Percentiles rank a stretch among this genome's conserved stretches.
Evolutionary conservation across 2,329 filamentous ascomycete genomes (phyloP).

Genomic region (Trematosphaeria pertusa): DNA sequence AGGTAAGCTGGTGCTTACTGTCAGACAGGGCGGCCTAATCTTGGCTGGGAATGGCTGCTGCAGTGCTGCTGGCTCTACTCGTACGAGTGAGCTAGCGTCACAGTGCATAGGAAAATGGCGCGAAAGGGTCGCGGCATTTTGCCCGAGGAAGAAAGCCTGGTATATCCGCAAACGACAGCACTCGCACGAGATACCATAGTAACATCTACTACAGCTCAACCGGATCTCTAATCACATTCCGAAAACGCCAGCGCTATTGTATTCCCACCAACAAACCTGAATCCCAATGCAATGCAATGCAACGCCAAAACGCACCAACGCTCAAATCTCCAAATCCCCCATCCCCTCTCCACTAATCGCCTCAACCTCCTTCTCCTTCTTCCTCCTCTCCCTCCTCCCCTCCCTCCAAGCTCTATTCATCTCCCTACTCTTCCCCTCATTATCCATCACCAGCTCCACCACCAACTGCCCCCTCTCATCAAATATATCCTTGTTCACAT

Average conservation of each 20-base stretch:
- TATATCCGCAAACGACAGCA: neutral
- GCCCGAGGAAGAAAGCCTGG: too few relatives aligned
- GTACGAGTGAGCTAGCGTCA: too few relatives aligned
- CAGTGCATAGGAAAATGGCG: too few relatives aligned
- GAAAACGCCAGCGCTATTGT: too few relatives aligned
- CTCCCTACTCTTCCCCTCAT: neutral
- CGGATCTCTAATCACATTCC: too few relatives aligned
- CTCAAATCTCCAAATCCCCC: neutral
- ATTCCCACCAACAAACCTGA: too few relatives aligned
- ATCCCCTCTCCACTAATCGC: neutral
- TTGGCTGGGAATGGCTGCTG: too few relatives aligned
- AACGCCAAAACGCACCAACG: neutral
- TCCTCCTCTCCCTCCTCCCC: neutral
- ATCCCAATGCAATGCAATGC: neutral
- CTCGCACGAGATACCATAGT: too few relatives aligned
- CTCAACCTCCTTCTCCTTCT: neutral
- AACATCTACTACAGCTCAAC: too few relatives aligned
- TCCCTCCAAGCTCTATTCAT: neutral
- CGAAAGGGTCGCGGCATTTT: too few relatives aligned
- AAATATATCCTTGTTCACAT: neutral
- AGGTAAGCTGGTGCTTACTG: neutral
- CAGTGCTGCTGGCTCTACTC: too few relatives aligned
- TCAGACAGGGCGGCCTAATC: too few relatives aligned
- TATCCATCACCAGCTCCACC: neutral
- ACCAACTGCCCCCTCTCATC: neutral